Conservation (phyloP, 2,329 filamentous ascomycete species). For the Aphanocladium album region DNA sequence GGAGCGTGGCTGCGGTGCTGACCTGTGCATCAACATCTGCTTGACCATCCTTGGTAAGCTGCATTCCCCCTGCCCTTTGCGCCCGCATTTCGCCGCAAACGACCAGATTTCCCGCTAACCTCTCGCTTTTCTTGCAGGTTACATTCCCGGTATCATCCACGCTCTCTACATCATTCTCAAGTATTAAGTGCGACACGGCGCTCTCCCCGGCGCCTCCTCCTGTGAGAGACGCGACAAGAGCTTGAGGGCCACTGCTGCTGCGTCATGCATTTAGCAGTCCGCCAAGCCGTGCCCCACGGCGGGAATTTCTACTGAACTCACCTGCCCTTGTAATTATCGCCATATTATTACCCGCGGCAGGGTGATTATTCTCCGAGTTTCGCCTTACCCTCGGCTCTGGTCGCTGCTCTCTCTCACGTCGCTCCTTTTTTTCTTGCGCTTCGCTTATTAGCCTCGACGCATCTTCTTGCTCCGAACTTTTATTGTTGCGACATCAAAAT, state of each 20-base stretch:
- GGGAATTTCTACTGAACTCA: not conserved
- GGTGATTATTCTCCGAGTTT: not conserved
- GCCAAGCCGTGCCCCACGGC: conserved; percentile 8
- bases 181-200: conserved; percentile 52
- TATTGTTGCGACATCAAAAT: not conserved
- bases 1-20: conserved; percentile 81
- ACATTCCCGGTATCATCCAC: conserved; percentile 82
- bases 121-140: conserved; percentile 31
- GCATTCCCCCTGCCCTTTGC: not conserved
- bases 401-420: not conserved
- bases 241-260: not conserved
- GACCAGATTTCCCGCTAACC: not conserved
- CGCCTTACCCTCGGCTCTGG: not conserved
- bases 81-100: not conserved
- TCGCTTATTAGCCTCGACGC: not conserved
- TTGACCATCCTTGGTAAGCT: conserved; percentile 65
- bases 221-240: conserved; percentile 7
- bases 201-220: not conserved
- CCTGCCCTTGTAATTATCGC: not conserved
- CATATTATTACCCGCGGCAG: not conserved
- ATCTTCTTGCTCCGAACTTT: not conserved
- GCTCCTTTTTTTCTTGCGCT: not conserved
- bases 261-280: not conserved
- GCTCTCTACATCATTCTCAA: conserved; percentile 91
- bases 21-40: conserved; percentile 89